phyloP scores from a whole-genome alignment of 345 rosid genomes.

The Linum lewisii region DNA sequence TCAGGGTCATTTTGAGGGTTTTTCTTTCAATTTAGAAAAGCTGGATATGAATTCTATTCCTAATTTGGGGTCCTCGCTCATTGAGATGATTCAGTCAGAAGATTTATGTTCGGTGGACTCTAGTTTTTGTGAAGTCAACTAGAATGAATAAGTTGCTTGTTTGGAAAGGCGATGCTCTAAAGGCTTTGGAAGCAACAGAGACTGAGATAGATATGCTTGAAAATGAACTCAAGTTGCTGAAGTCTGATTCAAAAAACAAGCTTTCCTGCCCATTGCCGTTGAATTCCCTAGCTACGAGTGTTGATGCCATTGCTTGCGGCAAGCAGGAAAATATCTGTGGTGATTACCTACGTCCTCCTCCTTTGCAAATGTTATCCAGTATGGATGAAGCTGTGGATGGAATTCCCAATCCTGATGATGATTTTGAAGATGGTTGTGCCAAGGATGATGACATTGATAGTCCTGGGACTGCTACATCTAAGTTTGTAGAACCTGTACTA shows the following conservation, averaged over 20 bases:
- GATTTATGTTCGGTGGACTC: constrained; percentile 50
- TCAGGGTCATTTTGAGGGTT: constrained; percentile 40
- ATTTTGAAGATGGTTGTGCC: constrained; percentile 25
- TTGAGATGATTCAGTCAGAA: constrained; percentile 55
- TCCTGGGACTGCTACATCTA: constrained; percentile 63
- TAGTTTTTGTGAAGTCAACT: constrained; percentile 39
- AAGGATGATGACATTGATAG: constrained; percentile 53
- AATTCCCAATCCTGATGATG: constrained; percentile 28
- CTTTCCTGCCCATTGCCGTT: constrained; percentile 22
- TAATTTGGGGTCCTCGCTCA: constrained; percentile 51
- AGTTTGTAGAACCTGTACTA: constrained; percentile 31
- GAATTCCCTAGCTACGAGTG: constrained; percentile 23
- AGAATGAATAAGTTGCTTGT: constrained; percentile 51
- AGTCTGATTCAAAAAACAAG: constrained; percentile 30
- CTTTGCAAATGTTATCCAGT: constrained; percentile 33
- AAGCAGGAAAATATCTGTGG: constrained; percentile 26
- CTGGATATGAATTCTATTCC: constrained; percentile 40
- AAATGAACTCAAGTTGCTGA: constrained; percentile 51
- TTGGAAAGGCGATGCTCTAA: constrained; percentile 55
- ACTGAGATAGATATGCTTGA: constrained; percentile 85
- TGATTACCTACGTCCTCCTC: constrained; percentile 28
- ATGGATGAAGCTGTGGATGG: constrained; percentile 27
- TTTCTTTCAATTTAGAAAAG: constrained; percentile 60
- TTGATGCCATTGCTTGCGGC: constrained; percentile 17
- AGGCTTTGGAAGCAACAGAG: constrained; percentile 67